Conservation (phyloP, 2,329 filamentous ascomycete species). For the Scedosporium aurantiacum region DNA sequence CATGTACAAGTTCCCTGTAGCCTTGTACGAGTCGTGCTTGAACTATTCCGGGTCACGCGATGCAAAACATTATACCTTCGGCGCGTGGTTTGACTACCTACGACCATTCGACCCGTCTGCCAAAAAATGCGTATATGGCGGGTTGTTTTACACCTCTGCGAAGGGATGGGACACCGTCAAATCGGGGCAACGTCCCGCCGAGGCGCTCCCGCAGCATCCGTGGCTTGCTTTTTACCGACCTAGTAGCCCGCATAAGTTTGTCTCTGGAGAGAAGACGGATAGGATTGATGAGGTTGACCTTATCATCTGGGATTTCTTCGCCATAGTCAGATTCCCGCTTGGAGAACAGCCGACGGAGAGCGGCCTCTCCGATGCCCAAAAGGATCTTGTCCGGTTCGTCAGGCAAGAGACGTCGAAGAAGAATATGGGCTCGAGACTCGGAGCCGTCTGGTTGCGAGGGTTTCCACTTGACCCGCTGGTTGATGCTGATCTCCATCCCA, state of each 20-base stretch:
- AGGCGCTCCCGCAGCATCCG: slow-evolving; percentile 24
- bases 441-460: slow-evolving; percentile 34
- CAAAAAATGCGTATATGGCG: slow-evolving; percentile 13
- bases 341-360: slow-evolving; percentile 14
- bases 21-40: background rate
- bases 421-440: slow-evolving; percentile 22
- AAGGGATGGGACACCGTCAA: slow-evolving; percentile 21
- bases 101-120: background rate
- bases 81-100: slow-evolving; percentile 15
- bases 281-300: slow-evolving; percentile 30
- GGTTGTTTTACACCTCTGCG: slow-evolving; percentile 39
- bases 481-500: slow-evolving; percentile 13
- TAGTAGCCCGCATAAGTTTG: slow-evolving; percentile 21
- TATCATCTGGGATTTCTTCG: slow-evolving; percentile 41
- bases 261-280: background rate
- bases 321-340: slow-evolving; percentile 15
- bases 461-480: slow-evolving; percentile 13
- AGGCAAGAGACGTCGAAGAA: slow-evolving; percentile 17
- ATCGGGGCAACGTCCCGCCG: slow-evolving; percentile 10
- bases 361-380: slow-evolving; percentile 35
- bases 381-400: slow-evolving; percentile 28
- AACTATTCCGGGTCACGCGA: background rate
- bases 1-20: background rate
- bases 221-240: slow-evolving; percentile 42
- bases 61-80: slow-evolving; percentile 15